Conservation (phyloP, 352 stramenopile species). For the Globisporangium abappressorium region DNA sequence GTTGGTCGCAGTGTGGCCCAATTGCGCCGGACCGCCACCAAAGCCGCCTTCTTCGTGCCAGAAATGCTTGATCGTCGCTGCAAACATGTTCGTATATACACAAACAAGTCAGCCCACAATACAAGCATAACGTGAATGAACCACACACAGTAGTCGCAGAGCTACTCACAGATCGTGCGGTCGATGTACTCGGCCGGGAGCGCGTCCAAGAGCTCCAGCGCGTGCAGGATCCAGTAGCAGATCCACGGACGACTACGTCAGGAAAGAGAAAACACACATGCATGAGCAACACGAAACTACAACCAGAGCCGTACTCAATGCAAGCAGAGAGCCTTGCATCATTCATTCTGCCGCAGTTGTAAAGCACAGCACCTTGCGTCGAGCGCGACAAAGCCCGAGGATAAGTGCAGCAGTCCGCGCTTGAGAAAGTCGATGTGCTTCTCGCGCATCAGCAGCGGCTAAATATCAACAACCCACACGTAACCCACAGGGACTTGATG, state of each 20-base stretch:
- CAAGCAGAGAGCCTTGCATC: no score
- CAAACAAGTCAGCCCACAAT: background rate
- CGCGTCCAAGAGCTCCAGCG: constrained; percentile 91
- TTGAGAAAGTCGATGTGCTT: constrained; percentile 83
- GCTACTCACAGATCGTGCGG: constrained; percentile 36
- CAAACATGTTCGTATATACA: background rate
- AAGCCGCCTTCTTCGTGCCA: constrained; percentile 89
- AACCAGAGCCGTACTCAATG: no score
- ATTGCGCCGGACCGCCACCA: constrained; percentile 90
- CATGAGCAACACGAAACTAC: background rate
- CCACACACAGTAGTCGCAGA: background rate
- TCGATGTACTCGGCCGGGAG: constrained; percentile 43
- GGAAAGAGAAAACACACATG: background rate
- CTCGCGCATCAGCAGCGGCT: constrained; percentile 77
- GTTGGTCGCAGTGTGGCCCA: constrained; percentile 88
- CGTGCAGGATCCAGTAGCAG: constrained; percentile 97
- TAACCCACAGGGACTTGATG: background rate
- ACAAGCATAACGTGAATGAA: background rate
- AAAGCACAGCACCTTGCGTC: constrained; percentile 73
- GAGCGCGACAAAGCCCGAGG: constrained; percentile 84
- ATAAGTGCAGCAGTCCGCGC: constrained; percentile 62
- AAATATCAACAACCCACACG: background rate
- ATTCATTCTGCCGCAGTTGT: background rate
- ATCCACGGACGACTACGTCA: constrained; percentile 93
- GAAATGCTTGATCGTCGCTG: constrained; percentile 56